These are phyloP conservation scores for Saccharomycopsis olivae DNA, from an alignment of 805 yeast species.

Conservation along the genomic window DNA sequence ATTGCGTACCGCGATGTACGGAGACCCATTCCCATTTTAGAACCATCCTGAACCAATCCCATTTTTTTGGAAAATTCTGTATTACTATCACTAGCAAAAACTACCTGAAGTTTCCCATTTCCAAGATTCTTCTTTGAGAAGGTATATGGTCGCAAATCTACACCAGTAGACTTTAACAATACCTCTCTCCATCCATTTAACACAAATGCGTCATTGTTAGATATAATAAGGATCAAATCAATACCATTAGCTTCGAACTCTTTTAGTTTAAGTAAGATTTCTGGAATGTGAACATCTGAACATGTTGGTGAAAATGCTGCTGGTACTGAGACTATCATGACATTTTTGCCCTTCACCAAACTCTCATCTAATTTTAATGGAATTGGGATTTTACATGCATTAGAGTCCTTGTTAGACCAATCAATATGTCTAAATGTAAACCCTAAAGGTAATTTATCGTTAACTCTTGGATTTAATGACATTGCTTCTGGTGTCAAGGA, in stretches of 20 bases:
- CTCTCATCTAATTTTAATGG: neutral
- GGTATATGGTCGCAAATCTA: neutral
- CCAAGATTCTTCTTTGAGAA: constrained; percentile 21
- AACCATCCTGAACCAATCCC: constrained; percentile 48
- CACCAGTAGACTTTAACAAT: constrained; percentile 16
- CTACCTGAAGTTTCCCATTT: constrained; percentile 22
- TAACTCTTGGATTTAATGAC: no score
- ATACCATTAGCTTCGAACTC: constrained; percentile 51
- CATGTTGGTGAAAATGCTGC: constrained; percentile 87
- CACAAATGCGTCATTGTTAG: constrained; percentile 67
- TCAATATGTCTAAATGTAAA: constrained; percentile 10
- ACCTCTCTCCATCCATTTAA: constrained; percentile 57
- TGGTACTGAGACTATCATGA: constrained; percentile 67
- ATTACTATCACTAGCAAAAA: constrained; percentile 60
- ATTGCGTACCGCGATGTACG: constrained; percentile 68
- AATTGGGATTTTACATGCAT: constrained; percentile 11
- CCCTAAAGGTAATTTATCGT: constrained; percentile 4
- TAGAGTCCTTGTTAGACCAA: neutral
- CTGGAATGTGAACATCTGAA: constrained; percentile 62
- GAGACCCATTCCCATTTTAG: constrained; percentile 41
- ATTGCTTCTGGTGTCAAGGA: no score
- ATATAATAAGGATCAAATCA: constrained; percentile 49
- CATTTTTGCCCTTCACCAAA: constrained; percentile 31
- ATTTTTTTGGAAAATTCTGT: constrained; percentile 46
- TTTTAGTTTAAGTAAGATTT: constrained; percentile 38